Percentiles rank a stretch among this genome's conserved stretches.
Evolutionary conservation across 2,329 filamentous ascomycete genomes (phyloP).

Genomic region (Endocalyx cinctus): DNA sequence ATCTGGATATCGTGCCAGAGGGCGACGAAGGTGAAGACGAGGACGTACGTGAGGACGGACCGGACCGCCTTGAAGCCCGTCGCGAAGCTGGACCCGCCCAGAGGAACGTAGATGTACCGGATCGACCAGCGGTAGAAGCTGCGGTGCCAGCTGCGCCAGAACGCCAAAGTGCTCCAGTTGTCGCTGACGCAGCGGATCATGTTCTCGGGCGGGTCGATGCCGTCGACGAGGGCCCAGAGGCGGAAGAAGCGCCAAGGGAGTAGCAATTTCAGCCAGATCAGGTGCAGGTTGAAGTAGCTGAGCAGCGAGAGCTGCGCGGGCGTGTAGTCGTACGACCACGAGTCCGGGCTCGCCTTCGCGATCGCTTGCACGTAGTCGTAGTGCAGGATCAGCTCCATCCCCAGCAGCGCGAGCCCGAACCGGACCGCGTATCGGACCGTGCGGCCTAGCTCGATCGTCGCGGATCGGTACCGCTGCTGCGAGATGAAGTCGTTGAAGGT

Average conservation of each 20-base stretch:
- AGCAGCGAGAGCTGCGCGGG: constrained; percentile 84
- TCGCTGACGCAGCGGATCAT: constrained; percentile 96
- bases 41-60: constrained; percentile 69
- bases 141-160: constrained; percentile 96
- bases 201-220: constrained; percentile 93
- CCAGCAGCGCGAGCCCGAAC: constrained; percentile 72
- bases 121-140: constrained; percentile 93
- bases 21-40: constrained; percentile 94
- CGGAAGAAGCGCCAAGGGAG: constrained; percentile 98
- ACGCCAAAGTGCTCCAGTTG: constrained; percentile 85
- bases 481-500: constrained; percentile 98
- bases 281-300: constrained; percentile 91
- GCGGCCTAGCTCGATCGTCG: constrained; percentile 64
- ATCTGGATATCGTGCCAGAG: constrained; percentile 98
- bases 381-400: constrained; percentile 89
- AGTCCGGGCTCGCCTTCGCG: constrained; percentile 69
- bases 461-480: constrained; percentile 69
- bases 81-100: constrained; percentile 65
- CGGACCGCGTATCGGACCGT: constrained; percentile 79
- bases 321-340: constrained; percentile 80
- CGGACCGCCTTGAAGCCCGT: constrained; percentile 43
- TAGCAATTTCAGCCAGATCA: constrained; percentile 96
- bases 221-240: constrained; percentile 88
- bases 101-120: constrained; percentile 87
- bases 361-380: constrained; percentile 94